Conservation (phyloP, 2,329 filamentous ascomycete species). For the Beauveria rudraprayagi region DNA sequence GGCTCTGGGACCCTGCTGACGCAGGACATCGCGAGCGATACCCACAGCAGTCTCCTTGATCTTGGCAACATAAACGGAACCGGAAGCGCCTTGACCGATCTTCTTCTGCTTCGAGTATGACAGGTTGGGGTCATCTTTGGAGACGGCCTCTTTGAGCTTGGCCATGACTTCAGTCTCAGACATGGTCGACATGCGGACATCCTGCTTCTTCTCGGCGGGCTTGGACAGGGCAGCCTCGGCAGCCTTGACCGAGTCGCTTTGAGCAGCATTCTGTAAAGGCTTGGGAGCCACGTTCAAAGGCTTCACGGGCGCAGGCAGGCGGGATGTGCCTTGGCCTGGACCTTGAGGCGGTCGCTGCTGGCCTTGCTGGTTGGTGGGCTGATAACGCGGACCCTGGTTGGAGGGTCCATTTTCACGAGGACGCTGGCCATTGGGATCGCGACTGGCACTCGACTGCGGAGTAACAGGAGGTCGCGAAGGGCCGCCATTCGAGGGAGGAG, state of each 20-base stretch:
- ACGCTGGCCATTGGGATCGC: conserved; percentile 34
- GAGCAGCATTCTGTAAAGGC: conserved; percentile 39
- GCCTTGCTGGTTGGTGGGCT: conserved; percentile 45
- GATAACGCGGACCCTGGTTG: conserved; percentile 46
- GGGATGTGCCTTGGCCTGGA: conserved; percentile 28
- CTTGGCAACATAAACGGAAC: conserved; percentile 95
- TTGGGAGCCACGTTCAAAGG: conserved; percentile 72
- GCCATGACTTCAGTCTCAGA: conserved; percentile 95
- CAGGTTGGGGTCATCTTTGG: conserved; percentile 86
- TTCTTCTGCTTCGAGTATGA: conserved; percentile 99
- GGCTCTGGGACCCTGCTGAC: conserved; percentile 69
- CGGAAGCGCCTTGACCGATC: conserved; percentile 96
- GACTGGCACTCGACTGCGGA: conserved; percentile 43
- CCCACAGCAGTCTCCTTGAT: conserved; percentile 85
- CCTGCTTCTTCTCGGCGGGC: conserved; percentile 79
- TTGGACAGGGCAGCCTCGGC: conserved; percentile 84
- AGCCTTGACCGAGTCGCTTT: conserved; percentile 68
- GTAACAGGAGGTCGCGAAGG: conserved; percentile 38
- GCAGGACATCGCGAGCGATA: conserved; percentile 71
- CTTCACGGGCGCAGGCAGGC: conserved; percentile 60
- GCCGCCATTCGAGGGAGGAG: conserved; percentile 44
- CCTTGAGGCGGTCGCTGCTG: conserved; percentile 38
- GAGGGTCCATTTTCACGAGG: conserved; percentile 39
- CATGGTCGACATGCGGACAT: conserved; percentile 98
- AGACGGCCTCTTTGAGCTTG: conserved; percentile 87